These are phyloP conservation scores for Angophora floribunda DNA, from an alignment of 345 rosid species.

Conservation along the genomic window DNA sequence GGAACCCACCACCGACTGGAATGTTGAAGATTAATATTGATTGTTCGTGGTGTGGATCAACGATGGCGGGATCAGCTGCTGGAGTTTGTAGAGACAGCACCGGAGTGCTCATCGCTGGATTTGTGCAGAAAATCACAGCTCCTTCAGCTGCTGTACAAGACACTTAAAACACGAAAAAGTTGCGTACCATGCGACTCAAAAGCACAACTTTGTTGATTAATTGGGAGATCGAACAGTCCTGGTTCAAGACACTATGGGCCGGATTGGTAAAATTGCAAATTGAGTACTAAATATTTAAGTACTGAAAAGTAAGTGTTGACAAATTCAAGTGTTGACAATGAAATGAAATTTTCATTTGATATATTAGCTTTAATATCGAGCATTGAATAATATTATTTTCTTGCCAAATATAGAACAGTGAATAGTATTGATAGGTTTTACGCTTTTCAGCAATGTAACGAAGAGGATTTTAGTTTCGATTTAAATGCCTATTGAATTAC, in stretches of 20 bases:
- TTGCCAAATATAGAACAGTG: background rate
- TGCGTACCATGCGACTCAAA: background rate
- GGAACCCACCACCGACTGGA: too few relatives aligned
- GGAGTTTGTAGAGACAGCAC: too few relatives aligned
- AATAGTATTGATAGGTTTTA: background rate
- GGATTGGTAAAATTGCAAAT: background rate
- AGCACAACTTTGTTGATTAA: background rate
- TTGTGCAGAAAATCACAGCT: too few relatives aligned
- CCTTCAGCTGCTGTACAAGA: too few relatives aligned
- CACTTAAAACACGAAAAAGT: background rate
- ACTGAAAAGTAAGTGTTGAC: background rate
- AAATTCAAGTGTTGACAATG: background rate
- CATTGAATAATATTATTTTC: background rate
- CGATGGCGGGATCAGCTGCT: too few relatives aligned
- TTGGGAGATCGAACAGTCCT: background rate
- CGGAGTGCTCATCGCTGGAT: too few relatives aligned
- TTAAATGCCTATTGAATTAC: background rate
- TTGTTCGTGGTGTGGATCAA: too few relatives aligned
- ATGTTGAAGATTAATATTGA: too few relatives aligned
- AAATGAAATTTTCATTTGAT: background rate
- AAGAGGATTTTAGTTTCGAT: background rate
- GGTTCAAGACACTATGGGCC: background rate
- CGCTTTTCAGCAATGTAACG: rapidly evolving
- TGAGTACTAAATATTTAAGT: background rate
- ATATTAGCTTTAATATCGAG: background rate